Percentiles rank a stretch among this genome's conserved stretches.
Evolutionary conservation across 139 green algal species (phyloP).

Genomic region (Eudorina sp.): DNA sequence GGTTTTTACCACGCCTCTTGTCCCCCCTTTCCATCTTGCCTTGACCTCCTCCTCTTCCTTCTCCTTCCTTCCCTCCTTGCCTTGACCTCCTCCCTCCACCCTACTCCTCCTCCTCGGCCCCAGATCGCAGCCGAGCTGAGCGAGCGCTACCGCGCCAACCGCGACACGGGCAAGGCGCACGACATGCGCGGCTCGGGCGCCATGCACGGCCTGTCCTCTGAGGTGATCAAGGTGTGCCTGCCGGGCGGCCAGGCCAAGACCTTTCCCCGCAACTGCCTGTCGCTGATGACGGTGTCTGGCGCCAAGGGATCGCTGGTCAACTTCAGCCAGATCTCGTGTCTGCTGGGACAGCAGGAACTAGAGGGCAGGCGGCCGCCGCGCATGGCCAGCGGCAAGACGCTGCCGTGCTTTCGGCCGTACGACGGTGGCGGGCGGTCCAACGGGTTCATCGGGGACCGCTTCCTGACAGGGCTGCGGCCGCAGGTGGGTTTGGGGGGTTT

Average conservation of each 20-base stretch:
- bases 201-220: conserved; percentile 89
- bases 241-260: conserved; percentile 71
- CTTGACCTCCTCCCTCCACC: too few relatives aligned
- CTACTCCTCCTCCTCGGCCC: too few relatives aligned
- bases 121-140: conserved; percentile 65
- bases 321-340: conserved; percentile 95
- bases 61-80: too few relatives aligned
- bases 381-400: conserved; percentile 94
- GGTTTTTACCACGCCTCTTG: too few relatives aligned
- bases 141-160: conserved; percentile 74
- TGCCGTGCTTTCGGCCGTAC: conserved; percentile 96
- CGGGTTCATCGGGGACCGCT: conserved; percentile 94
- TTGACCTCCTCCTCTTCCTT: too few relatives aligned
- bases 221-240: conserved; percentile 90
- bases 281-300: conserved; percentile 94
- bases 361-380: conserved; percentile 95
- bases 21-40: too few relatives aligned
- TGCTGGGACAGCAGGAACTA: conserved; percentile 94
- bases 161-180: conserved; percentile 73
- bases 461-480: conserved; percentile 66
- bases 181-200: conserved; percentile 77
- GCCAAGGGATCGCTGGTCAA: conserved; percentile 98
- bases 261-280: conserved; percentile 96
- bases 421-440: conserved; percentile 82
- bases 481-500: conserved; percentile 44